Base-by-base conservation (phyloP, 108 stramenopile species). In the Cyclotella baltica region DNA sequence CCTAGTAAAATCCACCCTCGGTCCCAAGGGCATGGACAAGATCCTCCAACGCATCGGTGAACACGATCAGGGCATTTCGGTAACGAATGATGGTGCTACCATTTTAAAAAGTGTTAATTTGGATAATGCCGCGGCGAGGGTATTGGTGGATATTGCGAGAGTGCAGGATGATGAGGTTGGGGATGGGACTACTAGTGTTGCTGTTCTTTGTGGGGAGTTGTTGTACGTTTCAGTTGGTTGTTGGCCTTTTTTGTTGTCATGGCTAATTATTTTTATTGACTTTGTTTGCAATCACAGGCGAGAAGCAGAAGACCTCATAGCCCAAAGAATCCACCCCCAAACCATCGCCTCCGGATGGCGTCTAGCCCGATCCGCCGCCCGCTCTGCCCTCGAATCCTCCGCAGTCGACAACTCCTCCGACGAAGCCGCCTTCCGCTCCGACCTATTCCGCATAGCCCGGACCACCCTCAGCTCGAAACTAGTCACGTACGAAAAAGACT, bases 21-120 rank as follows among this genome's bases (percentile, higher is more conserved):
- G 99, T n/a, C 99, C 99, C 29, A 99, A 99, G 78, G 99, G 99
- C 31, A 97, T 98, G 97, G 98, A 98, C 84, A 98, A 98, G 76
- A 98, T 99, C 61, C 80, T 99, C 37, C 97, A 98, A 80, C 83
- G 83, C 10, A 91, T 98, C n/a, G 89, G 92, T 13, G 85, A 94
- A 57, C 59, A 78, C 70, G 89, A 93, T 80, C 95, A 96, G 73
- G 74, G 76, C 59, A 83, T 96, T 35, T 87, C 84, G 25, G 90
- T 97, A 1, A 97, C 95, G 62, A 97, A 96, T 79, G 95, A 96
- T 77, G 94, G 98, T 1, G 99, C 99, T 19, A 99, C 99, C 30
- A 99, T 99, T 67, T 86, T 99, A 31, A 83, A 89, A 72, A 83
- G 90, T 19, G 83, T 98, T 40, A 96, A 96, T 33, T 81, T 98